Evolutionary conservation across 1,284 basidiomycete genomes (phyloP).

Genomic region (Inonotus hispidus): DNA sequence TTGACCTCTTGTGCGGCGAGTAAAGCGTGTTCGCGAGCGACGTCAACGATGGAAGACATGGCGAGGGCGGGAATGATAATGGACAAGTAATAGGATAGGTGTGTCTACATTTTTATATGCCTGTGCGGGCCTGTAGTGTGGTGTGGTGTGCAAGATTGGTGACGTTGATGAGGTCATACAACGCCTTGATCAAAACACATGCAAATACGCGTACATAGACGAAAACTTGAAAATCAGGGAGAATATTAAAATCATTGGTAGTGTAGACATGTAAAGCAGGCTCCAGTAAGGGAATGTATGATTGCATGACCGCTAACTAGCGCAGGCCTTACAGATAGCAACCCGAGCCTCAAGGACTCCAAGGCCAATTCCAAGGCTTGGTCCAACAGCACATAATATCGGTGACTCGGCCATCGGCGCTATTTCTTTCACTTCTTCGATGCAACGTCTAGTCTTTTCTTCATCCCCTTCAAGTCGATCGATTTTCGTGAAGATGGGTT

Average conservation of each 20-base stretch:
- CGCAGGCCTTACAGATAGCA: conserved; percentile 55
- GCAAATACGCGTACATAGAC: not conserved
- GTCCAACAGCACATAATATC: conserved; percentile 49
- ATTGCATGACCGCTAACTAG: not conserved
- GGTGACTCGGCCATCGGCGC: conserved; percentile 61
- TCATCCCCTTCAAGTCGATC: conserved; percentile 39
- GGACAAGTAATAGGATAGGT: not conserved
- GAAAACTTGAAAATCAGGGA: too few relatives aligned
- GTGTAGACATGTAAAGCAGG: too few relatives aligned
- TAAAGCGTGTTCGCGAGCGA: conserved; percentile 7
- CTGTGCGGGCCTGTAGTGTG: too few relatives aligned
- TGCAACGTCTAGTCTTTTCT: conserved; percentile 27
- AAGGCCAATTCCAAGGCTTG: conserved; percentile 35
- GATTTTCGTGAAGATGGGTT: conserved; percentile 67
- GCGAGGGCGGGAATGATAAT: not conserved
- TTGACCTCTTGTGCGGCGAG: conserved; percentile 8
- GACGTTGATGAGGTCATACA: not conserved
- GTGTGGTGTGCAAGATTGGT: not conserved
- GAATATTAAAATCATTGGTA: too few relatives aligned
- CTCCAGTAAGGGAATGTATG: not conserved
- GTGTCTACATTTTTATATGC: not conserved
- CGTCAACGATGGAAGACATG: conserved; percentile 12
- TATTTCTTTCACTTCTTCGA: conserved; percentile 39
- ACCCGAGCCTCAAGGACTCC: conserved; percentile 52
- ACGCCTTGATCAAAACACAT: not conserved